Conservation (phyloP, 768 basidiomycete genomes). For the Rhizopogon vesiculosus region DNA sequence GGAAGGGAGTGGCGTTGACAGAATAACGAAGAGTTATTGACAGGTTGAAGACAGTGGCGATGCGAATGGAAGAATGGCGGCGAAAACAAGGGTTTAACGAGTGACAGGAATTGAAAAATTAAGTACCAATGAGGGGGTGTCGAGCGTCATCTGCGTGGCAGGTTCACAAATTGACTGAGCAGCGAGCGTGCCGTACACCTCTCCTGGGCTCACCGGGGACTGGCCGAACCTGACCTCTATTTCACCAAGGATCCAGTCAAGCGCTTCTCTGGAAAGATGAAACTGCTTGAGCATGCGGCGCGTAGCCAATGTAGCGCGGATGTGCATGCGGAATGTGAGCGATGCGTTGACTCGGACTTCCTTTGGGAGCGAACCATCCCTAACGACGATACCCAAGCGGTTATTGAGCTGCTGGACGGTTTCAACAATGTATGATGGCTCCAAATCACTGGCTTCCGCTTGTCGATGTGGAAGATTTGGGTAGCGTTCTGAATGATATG, state of each 20-base stretch:
- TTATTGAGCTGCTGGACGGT: slow-evolving; percentile 69
- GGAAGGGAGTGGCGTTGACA: too few species aligned
- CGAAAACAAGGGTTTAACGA: too few species aligned
- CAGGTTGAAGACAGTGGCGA: too few species aligned
- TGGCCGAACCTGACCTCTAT: slow-evolving; percentile 95
- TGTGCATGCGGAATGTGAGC: slow-evolving; percentile 88
- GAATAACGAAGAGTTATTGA: too few species aligned
- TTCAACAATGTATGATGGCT: slow-evolving; percentile 83
- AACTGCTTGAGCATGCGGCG: slow-evolving; percentile 84
- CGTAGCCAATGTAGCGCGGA: slow-evolving; percentile 83
- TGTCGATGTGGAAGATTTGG: slow-evolving; percentile 97
- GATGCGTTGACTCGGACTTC: slow-evolving; percentile 89
- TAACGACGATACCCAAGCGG: slow-evolving; percentile 83
- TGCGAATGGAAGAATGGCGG: too few species aligned
- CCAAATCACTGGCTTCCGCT: slow-evolving; percentile 91
- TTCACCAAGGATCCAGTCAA: slow-evolving; percentile 96
- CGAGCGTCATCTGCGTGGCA: slow-evolving; percentile 98
- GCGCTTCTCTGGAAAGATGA: slow-evolving; percentile 89
- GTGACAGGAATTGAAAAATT: too few species aligned
- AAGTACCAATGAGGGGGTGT: too few species aligned
- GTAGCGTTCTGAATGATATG: slow-evolving; percentile 94
- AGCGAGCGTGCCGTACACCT: slow-evolving; percentile 98
- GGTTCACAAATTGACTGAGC: slow-evolving; percentile 99
- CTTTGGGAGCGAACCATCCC: slow-evolving; percentile 65
- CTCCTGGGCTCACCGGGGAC: slow-evolving; percentile 87